phyloP scores from a whole-genome alignment of 306 rosid genomes.

The Pterocarpus macrocarpus region DNA sequence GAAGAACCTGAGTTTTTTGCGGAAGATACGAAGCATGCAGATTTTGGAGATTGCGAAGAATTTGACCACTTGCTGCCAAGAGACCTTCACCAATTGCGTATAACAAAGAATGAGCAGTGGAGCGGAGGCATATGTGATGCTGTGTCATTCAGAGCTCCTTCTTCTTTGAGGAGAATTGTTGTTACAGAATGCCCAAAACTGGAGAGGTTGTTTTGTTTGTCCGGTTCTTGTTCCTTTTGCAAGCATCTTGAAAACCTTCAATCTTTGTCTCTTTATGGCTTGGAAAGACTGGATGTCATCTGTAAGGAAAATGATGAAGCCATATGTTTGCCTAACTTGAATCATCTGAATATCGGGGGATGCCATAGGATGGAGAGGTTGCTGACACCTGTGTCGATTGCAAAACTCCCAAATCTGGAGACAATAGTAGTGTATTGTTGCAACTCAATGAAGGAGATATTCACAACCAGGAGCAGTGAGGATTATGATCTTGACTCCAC shows the following conservation, averaged over 20 bases:
- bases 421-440: rapidly evolving
- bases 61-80: background rate
- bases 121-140: background rate
- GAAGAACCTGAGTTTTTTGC: rapidly evolving
- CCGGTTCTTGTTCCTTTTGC: background rate
- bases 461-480: background rate
- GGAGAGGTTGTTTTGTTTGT: background rate
- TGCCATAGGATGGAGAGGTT: constrained; percentile 33
- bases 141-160: background rate
- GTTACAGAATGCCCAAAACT: background rate
- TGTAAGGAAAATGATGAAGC: background rate
- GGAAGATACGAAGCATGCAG: background rate
- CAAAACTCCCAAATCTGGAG: constrained; percentile 23
- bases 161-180: background rate
- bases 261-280: rapidly evolving
- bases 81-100: background rate
- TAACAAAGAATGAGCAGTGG: background rate
- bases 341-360: background rate
- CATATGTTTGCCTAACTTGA: constrained; percentile 27
- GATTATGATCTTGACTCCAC: background rate
- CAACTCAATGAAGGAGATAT: constrained; percentile 1
- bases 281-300: background rate
- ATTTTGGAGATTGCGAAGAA: background rate
- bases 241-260: background rate
- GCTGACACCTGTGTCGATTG: background rate